These are phyloP conservation scores for Hemisphaericaspora xylanilytica DNA, from an alignment of 1,139 yeast species.

Conservation along the genomic window DNA sequence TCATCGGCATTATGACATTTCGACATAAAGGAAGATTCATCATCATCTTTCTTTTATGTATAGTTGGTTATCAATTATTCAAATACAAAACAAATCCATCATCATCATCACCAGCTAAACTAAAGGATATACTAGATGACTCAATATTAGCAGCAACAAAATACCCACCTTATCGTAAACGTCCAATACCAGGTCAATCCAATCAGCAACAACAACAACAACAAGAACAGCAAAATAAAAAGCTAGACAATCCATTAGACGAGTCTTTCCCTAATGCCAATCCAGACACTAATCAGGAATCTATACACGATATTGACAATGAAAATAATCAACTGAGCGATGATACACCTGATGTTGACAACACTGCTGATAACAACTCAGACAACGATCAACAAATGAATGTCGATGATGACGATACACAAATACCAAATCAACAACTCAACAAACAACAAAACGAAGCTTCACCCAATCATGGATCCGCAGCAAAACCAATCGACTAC, in stretches of 20 bases:
- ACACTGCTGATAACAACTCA: not conserved
- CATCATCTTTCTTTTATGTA: slow-evolving; percentile 6
- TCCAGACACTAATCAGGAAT: slow-evolving; percentile 4
- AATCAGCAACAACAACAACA: too few species aligned
- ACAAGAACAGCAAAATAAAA: too few species aligned
- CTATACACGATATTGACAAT: not conserved
- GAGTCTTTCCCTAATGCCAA: slow-evolving; percentile 9
- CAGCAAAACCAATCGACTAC: not conserved
- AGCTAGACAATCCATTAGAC: slow-evolving; percentile 10
- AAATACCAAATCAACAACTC: not conserved
- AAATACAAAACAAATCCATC: not conserved
- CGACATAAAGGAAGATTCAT: slow-evolving; percentile 7
- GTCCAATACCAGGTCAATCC: not conserved
- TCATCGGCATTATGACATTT: slow-evolving; percentile 2
- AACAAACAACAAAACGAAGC: slow-evolving; percentile 1
- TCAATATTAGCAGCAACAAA: slow-evolving; percentile 1
- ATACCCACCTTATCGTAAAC: slow-evolving; percentile 2
- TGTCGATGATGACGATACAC: too few species aligned
- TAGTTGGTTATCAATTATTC: slow-evolving; percentile 7
- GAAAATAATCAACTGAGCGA: slow-evolving; percentile 2
- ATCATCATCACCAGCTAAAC: not conserved
- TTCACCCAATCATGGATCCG: not conserved
- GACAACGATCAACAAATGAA: too few species aligned
- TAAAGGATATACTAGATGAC: not conserved
- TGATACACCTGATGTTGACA: not conserved